Conservation (phyloP, 2,329 filamentous ascomycete species). For the Aspergillus sp. region DNA sequence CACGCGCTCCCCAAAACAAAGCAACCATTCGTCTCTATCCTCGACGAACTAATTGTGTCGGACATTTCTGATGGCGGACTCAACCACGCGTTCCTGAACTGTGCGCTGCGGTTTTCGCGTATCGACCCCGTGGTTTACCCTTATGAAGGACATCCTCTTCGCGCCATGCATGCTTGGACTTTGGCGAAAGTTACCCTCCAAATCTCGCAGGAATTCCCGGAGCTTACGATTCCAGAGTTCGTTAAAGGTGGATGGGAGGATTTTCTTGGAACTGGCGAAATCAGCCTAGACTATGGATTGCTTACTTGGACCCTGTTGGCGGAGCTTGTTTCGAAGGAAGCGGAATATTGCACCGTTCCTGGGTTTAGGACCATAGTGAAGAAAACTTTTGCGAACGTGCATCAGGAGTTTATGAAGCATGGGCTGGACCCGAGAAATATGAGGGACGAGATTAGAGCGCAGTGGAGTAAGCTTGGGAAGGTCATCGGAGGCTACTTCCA, state of each 20-base stretch:
- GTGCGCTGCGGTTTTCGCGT: slow-evolving; percentile 51
- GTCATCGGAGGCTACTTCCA: slow-evolving; percentile 19
- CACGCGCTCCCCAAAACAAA: slow-evolving; percentile 49
- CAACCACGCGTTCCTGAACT: slow-evolving; percentile 51
- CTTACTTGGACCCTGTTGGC: slow-evolving; percentile 36
- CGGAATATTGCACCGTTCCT: slow-evolving; percentile 30
- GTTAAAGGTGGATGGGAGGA: slow-evolving; percentile 17
- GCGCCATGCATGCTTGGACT: slow-evolving; percentile 49
- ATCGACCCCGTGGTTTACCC: slow-evolving; percentile 55
- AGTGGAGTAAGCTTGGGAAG: slow-evolving; percentile 52
- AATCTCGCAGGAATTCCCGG: slow-evolving; percentile 20
- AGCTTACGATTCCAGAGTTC: background rate
- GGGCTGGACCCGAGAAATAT: slow-evolving; percentile 27
- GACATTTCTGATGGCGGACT: slow-evolving; percentile 46
- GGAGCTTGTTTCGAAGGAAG: slow-evolving; percentile 26
- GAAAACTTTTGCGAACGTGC: slow-evolving; percentile 26
- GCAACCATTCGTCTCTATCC: slow-evolving; percentile 56
- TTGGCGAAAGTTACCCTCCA: slow-evolving; percentile 33
- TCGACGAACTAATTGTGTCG: slow-evolving; percentile 54
- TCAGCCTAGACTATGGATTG: slow-evolving; percentile 30
- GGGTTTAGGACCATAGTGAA: slow-evolving; percentile 29
- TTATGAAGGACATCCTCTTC: slow-evolving; percentile 52
- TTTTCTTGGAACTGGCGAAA: slow-evolving; percentile 14
- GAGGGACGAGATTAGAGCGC: slow-evolving; percentile 29
- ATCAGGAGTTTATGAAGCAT: slow-evolving; percentile 27